Evolutionary conservation across 495 filamentous ascomycete species (phyloP).

Genomic region (Aspergillus kassunensis): DNA sequence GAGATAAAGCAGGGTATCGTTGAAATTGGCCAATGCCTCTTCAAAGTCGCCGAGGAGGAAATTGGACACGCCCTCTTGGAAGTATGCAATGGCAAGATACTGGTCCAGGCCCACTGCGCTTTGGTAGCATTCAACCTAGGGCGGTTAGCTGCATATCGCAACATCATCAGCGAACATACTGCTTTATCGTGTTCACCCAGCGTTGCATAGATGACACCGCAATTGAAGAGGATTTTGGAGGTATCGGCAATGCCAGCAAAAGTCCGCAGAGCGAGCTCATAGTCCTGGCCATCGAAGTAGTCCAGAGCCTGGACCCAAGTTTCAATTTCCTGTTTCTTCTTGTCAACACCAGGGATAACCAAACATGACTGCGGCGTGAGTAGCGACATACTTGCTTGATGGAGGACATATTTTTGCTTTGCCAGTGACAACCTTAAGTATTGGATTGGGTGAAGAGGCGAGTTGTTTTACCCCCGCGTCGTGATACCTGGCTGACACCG

Average conservation of each 20-base stretch:
- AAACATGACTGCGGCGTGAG: not conserved
- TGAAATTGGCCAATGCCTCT: constrained; percentile 97
- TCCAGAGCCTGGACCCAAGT: constrained; percentile 91
- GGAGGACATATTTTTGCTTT: constrained; percentile 52
- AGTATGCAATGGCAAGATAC: constrained; percentile 96
- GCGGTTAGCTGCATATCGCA: not conserved
- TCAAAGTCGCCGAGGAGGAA: constrained; percentile 97
- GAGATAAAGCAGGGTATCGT: constrained; percentile 92
- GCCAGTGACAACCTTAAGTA: constrained; percentile 13
- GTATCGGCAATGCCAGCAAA: constrained; percentile 91
- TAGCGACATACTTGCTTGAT: constrained; percentile 66
- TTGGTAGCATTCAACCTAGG: constrained; percentile 90
- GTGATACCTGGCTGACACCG: constrained; percentile 12
- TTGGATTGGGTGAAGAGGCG: constrained; percentile 1
- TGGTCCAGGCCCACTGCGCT: constrained; percentile 82
- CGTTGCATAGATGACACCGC: constrained; percentile 96
- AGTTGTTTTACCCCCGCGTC: constrained; percentile 8
- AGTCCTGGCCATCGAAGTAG: constrained; percentile 94
- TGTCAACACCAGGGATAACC: constrained; percentile 15
- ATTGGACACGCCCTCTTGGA: constrained; percentile 98
- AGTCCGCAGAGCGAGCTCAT: constrained; percentile 74
- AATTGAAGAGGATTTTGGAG: constrained; percentile 98
- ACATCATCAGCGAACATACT: constrained; percentile 50
- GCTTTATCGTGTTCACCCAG: constrained; percentile 95
- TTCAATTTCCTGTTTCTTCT: constrained; percentile 81